Conservation (phyloP, 805 yeast genomes). For the Saccharomycopsis sp. region DNA sequence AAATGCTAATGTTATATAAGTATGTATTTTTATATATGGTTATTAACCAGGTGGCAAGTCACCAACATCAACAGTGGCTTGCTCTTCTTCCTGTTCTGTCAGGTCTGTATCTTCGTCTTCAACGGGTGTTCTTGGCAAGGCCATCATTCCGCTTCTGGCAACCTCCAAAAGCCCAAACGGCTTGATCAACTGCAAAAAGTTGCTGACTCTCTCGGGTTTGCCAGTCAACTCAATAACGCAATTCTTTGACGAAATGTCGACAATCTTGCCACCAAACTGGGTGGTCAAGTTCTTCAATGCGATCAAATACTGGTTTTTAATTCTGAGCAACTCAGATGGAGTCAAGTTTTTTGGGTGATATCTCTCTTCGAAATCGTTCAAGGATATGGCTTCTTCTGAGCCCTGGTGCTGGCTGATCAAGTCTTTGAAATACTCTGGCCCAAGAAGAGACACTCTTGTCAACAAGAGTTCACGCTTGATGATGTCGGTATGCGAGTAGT, state of each 20-base stretch:
- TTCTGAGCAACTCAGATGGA: slow-evolving; percentile 87
- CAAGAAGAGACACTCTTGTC: slow-evolving; percentile 86
- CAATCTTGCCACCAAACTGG: slow-evolving; percentile 88
- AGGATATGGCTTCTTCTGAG: not conserved
- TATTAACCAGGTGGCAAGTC: slow-evolving; percentile 89
- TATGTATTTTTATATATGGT: not conserved
- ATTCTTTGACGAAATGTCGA: slow-evolving; percentile 87
- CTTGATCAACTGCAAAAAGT: slow-evolving; percentile 79
- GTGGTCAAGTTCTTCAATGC: slow-evolving; percentile 71
- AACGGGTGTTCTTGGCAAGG: slow-evolving; percentile 90
- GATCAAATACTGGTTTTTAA: slow-evolving; percentile 81
- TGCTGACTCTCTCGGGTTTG: slow-evolving; percentile 80
- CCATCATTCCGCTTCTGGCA: slow-evolving; percentile 98
- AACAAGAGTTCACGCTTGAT: slow-evolving; percentile 84
- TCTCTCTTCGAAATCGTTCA: slow-evolving; percentile 28
- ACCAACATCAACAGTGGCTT: slow-evolving; percentile 74
- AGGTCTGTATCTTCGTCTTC: slow-evolving; percentile 34
- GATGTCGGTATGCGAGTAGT: slow-evolving; percentile 82
- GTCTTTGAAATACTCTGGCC: slow-evolving; percentile 96
- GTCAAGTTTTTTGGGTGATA: slow-evolving; percentile 87
- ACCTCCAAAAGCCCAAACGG: slow-evolving; percentile 96
- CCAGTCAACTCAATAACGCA: slow-evolving; percentile 92
- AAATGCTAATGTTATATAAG: slow-evolving; percentile 19
- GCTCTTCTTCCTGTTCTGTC: slow-evolving; percentile 41
- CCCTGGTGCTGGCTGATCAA: slow-evolving; percentile 70